These are phyloP conservation scores for Paulownia fortunei DNA, from an alignment of 257 asterid genomes.

Conservation along the genomic window DNA sequence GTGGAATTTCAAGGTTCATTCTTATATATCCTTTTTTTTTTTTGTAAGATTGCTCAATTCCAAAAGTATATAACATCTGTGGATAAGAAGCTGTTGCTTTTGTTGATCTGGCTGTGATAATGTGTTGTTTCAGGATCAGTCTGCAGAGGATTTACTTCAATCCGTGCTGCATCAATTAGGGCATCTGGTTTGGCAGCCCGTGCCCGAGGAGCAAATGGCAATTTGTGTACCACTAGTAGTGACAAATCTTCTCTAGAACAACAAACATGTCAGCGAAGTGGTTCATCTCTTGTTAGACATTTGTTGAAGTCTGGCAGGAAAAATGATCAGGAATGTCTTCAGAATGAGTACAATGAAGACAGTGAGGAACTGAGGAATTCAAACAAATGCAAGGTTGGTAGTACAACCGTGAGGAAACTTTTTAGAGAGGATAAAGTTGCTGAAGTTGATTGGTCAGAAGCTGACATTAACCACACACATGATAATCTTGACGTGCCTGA, in stretches of 20 bases:
- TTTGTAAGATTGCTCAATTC: not conserved
- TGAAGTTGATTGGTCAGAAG: constrained; percentile 47
- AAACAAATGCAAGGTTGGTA: constrained; percentile 42
- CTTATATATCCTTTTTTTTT: not conserved
- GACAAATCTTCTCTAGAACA: constrained; percentile 47
- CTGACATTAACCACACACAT: constrained; percentile 36
- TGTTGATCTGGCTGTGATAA: constrained; percentile 22
- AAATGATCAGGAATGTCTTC: constrained; percentile 32
- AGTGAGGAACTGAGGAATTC: constrained; percentile 39
- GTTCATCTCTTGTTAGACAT: constrained; percentile 32
- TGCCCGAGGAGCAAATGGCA: constrained; percentile 41
- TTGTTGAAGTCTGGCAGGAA: constrained; percentile 35
- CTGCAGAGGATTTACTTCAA: constrained; percentile 58
- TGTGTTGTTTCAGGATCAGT: constrained; percentile 57
- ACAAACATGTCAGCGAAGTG: constrained; percentile 38
- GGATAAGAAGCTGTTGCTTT: constrained; percentile 14
- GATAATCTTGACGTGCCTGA: constrained; percentile 37
- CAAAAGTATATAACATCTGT: not conserved
- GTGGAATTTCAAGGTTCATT: constrained; percentile 2
- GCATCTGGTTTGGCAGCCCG: constrained; percentile 85
- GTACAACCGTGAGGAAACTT: constrained; percentile 77
- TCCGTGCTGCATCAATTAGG: constrained; percentile 77
- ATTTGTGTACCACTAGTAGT: constrained; percentile 33
- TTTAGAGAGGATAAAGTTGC: constrained; percentile 58
- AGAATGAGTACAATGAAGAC: constrained; percentile 37